phyloP scores from a whole-genome alignment of 73 alveolate genomes.

The Symbiodinium natans region DNA sequence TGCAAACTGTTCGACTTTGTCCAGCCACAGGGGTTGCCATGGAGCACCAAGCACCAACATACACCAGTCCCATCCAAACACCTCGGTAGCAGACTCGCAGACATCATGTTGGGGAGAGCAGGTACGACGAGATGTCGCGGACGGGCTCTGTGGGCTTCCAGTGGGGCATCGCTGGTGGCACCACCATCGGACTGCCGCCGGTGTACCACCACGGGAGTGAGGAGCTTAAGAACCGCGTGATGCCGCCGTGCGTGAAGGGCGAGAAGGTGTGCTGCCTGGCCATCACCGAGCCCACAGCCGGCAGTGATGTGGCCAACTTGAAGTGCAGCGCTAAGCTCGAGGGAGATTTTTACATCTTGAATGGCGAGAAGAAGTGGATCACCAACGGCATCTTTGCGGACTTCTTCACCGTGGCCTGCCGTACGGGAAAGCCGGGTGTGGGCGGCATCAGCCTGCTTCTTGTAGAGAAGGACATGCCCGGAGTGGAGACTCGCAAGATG shows the following conservation, averaged over 20 bases:
- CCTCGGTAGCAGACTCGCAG: too few relatives aligned
- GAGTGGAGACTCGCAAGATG: conserved; percentile 63
- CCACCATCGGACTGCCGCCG: conserved; percentile 74
- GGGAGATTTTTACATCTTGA: conserved; percentile 75
- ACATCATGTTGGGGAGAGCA: too few relatives aligned
- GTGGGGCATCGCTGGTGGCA: conserved; percentile 86
- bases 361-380: conserved; percentile 91
- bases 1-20: too few relatives aligned
- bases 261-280: conserved; percentile 92
- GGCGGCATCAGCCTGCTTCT: conserved; percentile 77
- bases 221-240: conserved; percentile 53
- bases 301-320: conserved; percentile 86
- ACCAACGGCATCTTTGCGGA: conserved; percentile 87
- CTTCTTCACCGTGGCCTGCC: conserved; percentile 93
- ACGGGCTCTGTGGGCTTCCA: conserved; percentile 47
- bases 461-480: too few relatives aligned
- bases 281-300: conserved; percentile 81
- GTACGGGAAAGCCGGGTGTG: conserved; percentile 87
- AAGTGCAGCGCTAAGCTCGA: too few relatives aligned
- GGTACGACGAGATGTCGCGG: conserved; percentile 87
- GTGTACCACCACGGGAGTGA: conserved; percentile 33
- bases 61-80: not conserved
- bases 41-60: not conserved
- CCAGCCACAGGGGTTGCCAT: not conserved
- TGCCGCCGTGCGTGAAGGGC: conserved; percentile 70